Conservation (phyloP, 2,329 filamentous ascomycete species). For the Xylariaceae sp. region DNA sequence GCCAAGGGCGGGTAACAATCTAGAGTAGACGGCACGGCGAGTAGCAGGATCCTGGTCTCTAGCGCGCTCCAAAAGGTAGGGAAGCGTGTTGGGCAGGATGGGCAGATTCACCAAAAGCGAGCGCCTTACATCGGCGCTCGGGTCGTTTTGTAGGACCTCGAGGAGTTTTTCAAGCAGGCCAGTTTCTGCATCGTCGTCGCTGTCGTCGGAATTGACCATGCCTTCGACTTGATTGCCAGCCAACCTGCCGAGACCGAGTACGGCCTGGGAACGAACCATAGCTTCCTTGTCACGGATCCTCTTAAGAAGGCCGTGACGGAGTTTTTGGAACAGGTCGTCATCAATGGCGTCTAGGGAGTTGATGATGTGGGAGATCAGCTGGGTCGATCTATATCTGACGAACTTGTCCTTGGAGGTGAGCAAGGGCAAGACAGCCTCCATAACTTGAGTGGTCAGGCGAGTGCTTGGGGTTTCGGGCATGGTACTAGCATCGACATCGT, state of each 20-base stretch:
- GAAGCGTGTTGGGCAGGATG: constrained; percentile 77
- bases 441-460: constrained; percentile 73
- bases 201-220: constrained; percentile 69
- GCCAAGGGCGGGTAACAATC: constrained; percentile 82
- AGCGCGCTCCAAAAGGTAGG: constrained; percentile 86
- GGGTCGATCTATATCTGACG: constrained; percentile 85
- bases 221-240: constrained; percentile 77
- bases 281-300: constrained; percentile 92
- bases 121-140: constrained; percentile 88
- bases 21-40: constrained; percentile 82
- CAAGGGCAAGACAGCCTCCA: constrained; percentile 75
- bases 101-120: constrained; percentile 90
- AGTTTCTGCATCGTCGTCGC: constrained; percentile 66
- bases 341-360: constrained; percentile 92
- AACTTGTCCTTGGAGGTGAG: constrained; percentile 88
- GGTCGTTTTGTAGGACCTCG: constrained; percentile 89
- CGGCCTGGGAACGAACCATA: constrained; percentile 88
- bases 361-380: constrained; percentile 87
- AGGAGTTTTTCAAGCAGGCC: constrained; percentile 82
- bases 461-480: constrained; percentile 83
- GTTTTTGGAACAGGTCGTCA: constrained; percentile 82
- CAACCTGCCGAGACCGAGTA: constrained; percentile 83
- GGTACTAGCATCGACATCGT: constrained; percentile 69
- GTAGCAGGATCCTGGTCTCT: constrained; percentile 86
- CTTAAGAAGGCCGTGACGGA: constrained; percentile 78